Evolutionary conservation across 2,329 filamentous ascomycete genomes (phyloP), one percentile per base, ranked within the genome.

Genomic region (Dactylellina haptotyla): DNA sequence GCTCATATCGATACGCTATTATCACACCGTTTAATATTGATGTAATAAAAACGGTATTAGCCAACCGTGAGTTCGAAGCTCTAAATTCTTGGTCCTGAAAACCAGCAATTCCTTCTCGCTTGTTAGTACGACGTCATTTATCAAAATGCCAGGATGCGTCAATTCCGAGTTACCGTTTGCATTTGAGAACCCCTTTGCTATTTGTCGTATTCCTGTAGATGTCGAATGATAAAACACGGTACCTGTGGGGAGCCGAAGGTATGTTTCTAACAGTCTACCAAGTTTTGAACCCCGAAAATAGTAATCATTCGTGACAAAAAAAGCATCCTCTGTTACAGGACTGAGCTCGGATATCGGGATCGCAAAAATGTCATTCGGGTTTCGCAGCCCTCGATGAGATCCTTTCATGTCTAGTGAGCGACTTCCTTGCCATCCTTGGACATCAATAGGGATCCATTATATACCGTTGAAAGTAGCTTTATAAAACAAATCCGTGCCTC

Each of bases 251-350:
- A 71, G 32, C 46, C 66, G 54, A 12, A 71, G 50, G 26, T 63
- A 48, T 9, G n/a, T 20, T 26, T 71, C 66, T n/a, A 71, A 39
- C 10, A 6, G 6, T 32, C 57, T 63, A 9, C 66, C 66, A 26
- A 71, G 10, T 2, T 9, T 56, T 3, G 57, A 63, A 2, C 30
- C 30, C n/a, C 50, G 48, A 43, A 71, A 71, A 16, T 56, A 71
- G 16, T 71, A 58, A 34, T 71, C 66, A 23, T 71, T 71, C 34
- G 66, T 71, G 30, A 63, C 66, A 50, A 71, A 71, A 30, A 71
- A 71, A 8, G 50, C 57, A 14, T 25, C 51, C 28, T 71, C 16
- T 10, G 41, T 8, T 3, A n/a, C 30, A 16, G 39, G 25, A 48
- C 26, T 39, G 5, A 23, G 5, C 6, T 39, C 14, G 2, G 58